Evolutionary conservation across 768 basidiomycete genomes (phyloP).

Genomic region (Leccinellum albellum): DNA sequence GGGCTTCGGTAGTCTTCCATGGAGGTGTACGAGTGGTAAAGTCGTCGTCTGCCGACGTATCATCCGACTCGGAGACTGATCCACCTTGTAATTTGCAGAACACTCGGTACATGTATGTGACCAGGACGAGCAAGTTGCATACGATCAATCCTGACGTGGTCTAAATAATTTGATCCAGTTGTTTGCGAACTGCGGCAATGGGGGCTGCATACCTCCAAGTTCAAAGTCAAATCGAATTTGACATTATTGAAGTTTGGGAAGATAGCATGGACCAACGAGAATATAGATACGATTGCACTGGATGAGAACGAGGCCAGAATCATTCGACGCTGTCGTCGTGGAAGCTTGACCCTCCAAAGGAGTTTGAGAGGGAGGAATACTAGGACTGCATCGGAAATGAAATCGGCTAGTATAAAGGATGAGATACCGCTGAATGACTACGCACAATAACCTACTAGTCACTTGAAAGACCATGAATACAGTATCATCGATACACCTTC

Average conservation of each 20-base stretch:
- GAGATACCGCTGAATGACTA: background rate
- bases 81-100: background rate
- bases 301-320: slow-evolving; percentile 10
- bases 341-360: slow-evolving; percentile 14
- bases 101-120: slow-evolving; percentile 11
- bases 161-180: background rate
- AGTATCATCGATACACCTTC: background rate
- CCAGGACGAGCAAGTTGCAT: slow-evolving; percentile 15
- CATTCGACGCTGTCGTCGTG: slow-evolving; percentile 14
- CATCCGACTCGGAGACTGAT: background rate
- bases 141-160: background rate
- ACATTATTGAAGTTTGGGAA: background rate
- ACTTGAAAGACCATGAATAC: background rate
- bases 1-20: background rate
- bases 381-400: background rate
- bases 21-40: slow-evolving; percentile 4
- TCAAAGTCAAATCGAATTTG: background rate
- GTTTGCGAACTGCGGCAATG: background rate
- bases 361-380: background rate
- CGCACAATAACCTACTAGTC: background rate
- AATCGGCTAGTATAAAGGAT: background rate
- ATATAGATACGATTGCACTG: slow-evolving; percentile 6
- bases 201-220: background rate
- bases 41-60: slow-evolving; percentile 2
- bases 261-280: background rate